A percentile compares a stretch with the other conserved stretches of the same genome.
These are phyloP conservation scores for Exophiala spinifera DNA, from an alignment of 2,329 filamentous ascomycete species.

Conservation along the genomic window DNA sequence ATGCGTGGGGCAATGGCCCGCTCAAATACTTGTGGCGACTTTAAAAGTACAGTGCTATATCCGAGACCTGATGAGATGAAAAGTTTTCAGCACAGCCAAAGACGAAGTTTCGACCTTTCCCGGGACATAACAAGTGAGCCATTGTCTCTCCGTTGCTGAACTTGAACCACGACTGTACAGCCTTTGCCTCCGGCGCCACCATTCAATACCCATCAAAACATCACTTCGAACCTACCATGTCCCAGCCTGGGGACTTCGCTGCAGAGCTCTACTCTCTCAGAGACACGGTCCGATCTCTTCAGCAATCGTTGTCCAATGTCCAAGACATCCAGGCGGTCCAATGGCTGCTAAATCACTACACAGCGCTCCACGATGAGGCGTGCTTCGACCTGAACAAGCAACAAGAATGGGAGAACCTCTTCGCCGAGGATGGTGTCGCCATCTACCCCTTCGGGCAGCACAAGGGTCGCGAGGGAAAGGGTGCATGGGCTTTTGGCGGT, in stretches of 20 bases:
- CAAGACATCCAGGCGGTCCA: constrained; percentile 16
- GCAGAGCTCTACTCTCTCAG: constrained; percentile 7
- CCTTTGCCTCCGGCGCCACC: too few species aligned
- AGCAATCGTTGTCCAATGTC: constrained; percentile 3
- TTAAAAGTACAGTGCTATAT: too few species aligned
- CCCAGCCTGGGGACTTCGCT: background rate
- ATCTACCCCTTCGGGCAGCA: constrained; percentile 14
- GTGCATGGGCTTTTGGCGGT: constrained; percentile 8
- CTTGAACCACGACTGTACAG: too few species aligned
- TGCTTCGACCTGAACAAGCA: constrained; percentile 11
- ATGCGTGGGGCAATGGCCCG: too few species aligned
- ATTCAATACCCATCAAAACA: background rate
- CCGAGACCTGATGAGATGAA: too few species aligned
- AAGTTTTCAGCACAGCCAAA: too few species aligned
- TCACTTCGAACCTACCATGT: background rate
- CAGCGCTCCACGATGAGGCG: constrained; percentile 16
- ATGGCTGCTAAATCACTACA: constrained; percentile 17
- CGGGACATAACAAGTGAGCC: too few species aligned
- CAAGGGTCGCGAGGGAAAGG: constrained; percentile 10
- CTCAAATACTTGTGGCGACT: too few species aligned
- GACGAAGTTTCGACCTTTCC: background rate
- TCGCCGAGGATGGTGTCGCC: constrained; percentile 11
- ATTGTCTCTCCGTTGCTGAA: too few species aligned
- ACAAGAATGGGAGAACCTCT: constrained; percentile 16
- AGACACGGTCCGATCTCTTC: constrained; percentile 3